These are phyloP conservation scores for Kodamaea kakaduensis DNA, from an alignment of 805 yeast genomes.

Conservation along the genomic window DNA sequence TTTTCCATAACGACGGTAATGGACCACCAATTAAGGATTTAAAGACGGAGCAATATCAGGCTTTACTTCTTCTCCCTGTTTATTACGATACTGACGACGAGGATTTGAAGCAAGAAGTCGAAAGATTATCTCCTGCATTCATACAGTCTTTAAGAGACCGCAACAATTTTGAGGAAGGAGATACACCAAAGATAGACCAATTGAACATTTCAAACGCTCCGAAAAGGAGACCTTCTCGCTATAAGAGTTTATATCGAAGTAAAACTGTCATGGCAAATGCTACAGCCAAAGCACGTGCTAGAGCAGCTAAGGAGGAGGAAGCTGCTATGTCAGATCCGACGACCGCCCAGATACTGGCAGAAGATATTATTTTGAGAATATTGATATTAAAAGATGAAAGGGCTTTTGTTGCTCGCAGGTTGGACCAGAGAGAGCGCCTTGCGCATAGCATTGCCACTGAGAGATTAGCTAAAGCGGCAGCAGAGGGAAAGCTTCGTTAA, in stretches of 20 bases:
- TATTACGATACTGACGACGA: slow-evolving; percentile 52
- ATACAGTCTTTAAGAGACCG: slow-evolving; percentile 46
- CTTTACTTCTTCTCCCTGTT: slow-evolving; percentile 57
- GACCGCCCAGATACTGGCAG: slow-evolving; percentile 43
- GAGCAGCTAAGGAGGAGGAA: slow-evolving; percentile 22
- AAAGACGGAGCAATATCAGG: slow-evolving; percentile 61
- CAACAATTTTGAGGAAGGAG: slow-evolving; percentile 36
- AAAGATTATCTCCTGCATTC: slow-evolving; percentile 53
- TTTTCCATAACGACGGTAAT: slow-evolving; percentile 75
- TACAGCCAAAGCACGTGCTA: slow-evolving; percentile 51
- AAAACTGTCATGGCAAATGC: slow-evolving; percentile 73
- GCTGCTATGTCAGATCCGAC: slow-evolving; percentile 35
- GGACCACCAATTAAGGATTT: slow-evolving; percentile 70
- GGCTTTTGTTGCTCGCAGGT: slow-evolving; percentile 53
- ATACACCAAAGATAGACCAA: slow-evolving; percentile 6
- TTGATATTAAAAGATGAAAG: slow-evolving; percentile 62
- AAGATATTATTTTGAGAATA: slow-evolving; percentile 70
- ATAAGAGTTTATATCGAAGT: slow-evolving; percentile 53
- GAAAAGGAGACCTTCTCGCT: slow-evolving; percentile 20
- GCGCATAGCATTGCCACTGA: slow-evolving; percentile 55
- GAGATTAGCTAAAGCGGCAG: slow-evolving; percentile 44
- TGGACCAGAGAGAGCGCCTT: slow-evolving; percentile 58
- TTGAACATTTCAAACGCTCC: slow-evolving; percentile 5
- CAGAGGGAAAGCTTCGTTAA: slow-evolving; percentile 31
- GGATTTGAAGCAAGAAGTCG: slow-evolving; percentile 54